Conservation (phyloP, 2,329 filamentous ascomycete species). For the Colletotrichum acutatum region DNA sequence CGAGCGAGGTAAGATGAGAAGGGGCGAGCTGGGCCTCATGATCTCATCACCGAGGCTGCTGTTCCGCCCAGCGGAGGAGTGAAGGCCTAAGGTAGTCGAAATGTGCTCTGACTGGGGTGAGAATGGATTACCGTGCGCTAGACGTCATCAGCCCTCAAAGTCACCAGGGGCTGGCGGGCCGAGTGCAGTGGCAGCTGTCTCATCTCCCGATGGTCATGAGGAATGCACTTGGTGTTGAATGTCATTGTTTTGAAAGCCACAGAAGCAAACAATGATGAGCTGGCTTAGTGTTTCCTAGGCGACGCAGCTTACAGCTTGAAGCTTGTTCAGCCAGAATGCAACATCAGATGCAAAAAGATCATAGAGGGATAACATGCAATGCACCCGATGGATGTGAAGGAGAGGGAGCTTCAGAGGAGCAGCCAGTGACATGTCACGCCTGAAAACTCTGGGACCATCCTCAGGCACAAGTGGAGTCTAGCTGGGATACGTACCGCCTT, state of each 20-base stretch:
- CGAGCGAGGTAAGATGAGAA: neutral
- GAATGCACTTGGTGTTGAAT: neutral
- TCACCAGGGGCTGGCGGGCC: constrained; percentile 16
- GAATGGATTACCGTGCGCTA: constrained; percentile 13
- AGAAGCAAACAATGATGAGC: neutral
- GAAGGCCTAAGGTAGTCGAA: no score
- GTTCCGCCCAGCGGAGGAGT: neutral
- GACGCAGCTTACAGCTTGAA: neutral
- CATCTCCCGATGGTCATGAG: neutral
- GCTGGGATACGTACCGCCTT: neutral
- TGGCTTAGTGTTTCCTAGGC: neutral
- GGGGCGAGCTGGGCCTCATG: neutral
- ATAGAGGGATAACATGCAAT: neutral
- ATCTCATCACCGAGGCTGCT: constrained; percentile 14
- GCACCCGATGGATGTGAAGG: neutral
- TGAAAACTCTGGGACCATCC: neutral
- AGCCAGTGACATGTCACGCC: neutral
- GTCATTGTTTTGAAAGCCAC: neutral
- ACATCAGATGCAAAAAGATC: constrained; percentile 7
- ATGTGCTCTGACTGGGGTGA: constrained; percentile 13
- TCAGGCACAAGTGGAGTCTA: neutral
- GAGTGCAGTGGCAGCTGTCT: constrained; percentile 13
- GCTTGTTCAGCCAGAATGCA: neutral
- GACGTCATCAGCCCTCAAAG: constrained; percentile 21
- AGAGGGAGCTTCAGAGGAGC: neutral